Evolutionary conservation across 2,329 filamentous ascomycete species (phyloP), one percentile per base, ranked within the genome.

Genomic region (Ascochyta lentis): DNA sequence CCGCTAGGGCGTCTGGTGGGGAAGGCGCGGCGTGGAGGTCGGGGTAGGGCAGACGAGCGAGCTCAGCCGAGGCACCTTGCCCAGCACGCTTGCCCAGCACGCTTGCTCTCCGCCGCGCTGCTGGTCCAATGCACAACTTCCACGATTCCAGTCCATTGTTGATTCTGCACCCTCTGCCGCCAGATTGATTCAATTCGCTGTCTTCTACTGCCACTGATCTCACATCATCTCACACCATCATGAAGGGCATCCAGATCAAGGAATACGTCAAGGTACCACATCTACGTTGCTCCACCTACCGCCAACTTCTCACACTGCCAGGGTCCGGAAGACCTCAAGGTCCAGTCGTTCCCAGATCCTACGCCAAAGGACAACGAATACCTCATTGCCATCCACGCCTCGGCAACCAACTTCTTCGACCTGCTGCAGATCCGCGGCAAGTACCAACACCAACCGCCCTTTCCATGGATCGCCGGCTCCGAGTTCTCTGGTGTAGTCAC

Each of bases 331-430:
- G 90, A 95, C 71, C 90, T 98, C 75, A 84, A 81, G 59, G 89
- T 96, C 63, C 83, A 86, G 16, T 82, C 86, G 22, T 84, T 96
- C 13, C 87, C 92, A 16, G 90, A 92, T 49, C 93, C 92, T 0
- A 78, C 79, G 1, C 91, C 92, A 1, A 81, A 83, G 8, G 77
- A 86, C 29, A 80, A 90, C 70, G 86, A 96, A 78, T 98, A 97
- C 75, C 83, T 96, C 61, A 90, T 98, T 73, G 85, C 88, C 70
- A 90, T 98, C 68, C 90, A 92, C 77, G 91, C 94, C 42, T 85
- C 90, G 0, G 94, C 92, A 19, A 91, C 91, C 69, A 98, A 98
- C 80, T 98, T 98, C 84, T 98, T 97, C 81, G 94, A 98, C 75
- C 89, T 96, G 54, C 86, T 98, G 50, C 94, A 98, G 73, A 92